Percentiles rank a stretch among this genome's conserved stretches.
These are phyloP conservation scores for Physocladia obscura DNA, from an alignment of 192 early-diverging fungal genomes.

Conservation along the genomic window DNA sequence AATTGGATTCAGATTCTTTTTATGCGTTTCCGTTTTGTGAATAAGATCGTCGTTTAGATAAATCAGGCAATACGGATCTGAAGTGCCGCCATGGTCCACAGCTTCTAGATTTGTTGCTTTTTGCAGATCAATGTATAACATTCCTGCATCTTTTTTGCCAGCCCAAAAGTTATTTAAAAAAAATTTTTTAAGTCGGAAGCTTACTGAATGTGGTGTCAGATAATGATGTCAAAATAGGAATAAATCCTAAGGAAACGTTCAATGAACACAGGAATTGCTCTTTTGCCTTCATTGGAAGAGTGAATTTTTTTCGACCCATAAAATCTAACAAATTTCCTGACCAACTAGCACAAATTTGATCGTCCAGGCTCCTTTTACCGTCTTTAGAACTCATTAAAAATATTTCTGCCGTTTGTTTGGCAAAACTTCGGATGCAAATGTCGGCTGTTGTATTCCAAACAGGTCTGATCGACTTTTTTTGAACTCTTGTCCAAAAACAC, in stretches of 20 bases:
- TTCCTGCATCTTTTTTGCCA: slow-evolving; percentile 36
- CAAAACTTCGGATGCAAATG: slow-evolving; percentile 16
- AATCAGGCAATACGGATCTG: slow-evolving; percentile 49
- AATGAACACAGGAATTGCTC: not conserved
- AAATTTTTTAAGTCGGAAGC: too few relatives aligned
- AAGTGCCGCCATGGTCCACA: slow-evolving; percentile 52
- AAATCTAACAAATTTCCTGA: not conserved
- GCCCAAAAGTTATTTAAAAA: too few relatives aligned
- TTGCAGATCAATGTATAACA: slow-evolving; percentile 49
- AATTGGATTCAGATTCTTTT: slow-evolving; percentile 69
- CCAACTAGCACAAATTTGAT: not conserved
- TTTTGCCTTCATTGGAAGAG: not conserved
- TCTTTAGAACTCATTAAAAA: not conserved
- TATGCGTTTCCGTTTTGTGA: slow-evolving; percentile 70
- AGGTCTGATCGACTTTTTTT: slow-evolving; percentile 4
- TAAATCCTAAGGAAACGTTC: not conserved
- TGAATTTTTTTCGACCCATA: not conserved
- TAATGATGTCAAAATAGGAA: slow-evolving; percentile 1
- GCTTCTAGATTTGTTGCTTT: slow-evolving; percentile 55
- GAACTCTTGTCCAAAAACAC: slow-evolving; percentile 32
- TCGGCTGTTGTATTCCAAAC: slow-evolving; percentile 12
- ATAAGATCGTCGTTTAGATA: slow-evolving; percentile 46
- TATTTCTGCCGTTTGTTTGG: slow-evolving; percentile 5
- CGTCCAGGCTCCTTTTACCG: not conserved
- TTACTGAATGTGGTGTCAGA: slow-evolving; percentile 14